Percentiles rank a stretch among this genome's conserved stretches.
phyloP scores from a whole-genome alignment of 352 stramenopile species.

The Globisporangium spiculum region DNA sequence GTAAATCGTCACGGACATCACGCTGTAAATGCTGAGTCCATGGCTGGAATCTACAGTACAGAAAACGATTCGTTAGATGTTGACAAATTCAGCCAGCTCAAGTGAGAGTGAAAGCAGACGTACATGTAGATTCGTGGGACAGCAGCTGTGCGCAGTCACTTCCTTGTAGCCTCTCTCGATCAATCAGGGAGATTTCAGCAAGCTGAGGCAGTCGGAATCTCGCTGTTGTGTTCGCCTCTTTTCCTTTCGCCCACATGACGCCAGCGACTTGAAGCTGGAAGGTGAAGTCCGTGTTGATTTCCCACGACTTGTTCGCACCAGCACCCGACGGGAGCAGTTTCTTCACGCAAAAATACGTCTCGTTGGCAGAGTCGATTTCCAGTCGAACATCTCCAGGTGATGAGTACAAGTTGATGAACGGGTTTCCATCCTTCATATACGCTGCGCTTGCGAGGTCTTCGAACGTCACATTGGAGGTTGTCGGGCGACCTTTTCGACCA shows the following conservation, averaged over 20 bases:
- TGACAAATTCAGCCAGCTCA: background rate
- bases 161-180: constrained; percentile 45
- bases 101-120: background rate
- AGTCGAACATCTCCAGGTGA: constrained; percentile 51
- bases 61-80: constrained; percentile 12
- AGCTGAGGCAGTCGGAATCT: constrained; percentile 44
- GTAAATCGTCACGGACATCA: constrained; percentile 86
- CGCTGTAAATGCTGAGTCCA: constrained; percentile 80
- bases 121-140: constrained; percentile 61
- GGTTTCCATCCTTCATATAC: constrained; percentile 77
- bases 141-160: constrained; percentile 71
- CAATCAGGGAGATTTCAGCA: constrained; percentile 58
- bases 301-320: constrained; percentile 57
- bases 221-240: constrained; percentile 6
- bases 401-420: constrained; percentile 68
- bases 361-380: constrained; percentile 47
- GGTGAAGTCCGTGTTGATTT: constrained; percentile 62
- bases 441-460: constrained; percentile 29
- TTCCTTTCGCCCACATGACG: constrained; percentile 36
- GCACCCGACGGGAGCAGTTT: constrained; percentile 64
- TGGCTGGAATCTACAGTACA: constrained; percentile 44
- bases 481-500: constrained; percentile 38
- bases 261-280: constrained; percentile 75
- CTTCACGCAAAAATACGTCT: constrained; percentile 74
- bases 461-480: constrained; percentile 54